Base-by-base conservation (phyloP, 441 rosid species). In the Jatropha podagrica region DNA sequence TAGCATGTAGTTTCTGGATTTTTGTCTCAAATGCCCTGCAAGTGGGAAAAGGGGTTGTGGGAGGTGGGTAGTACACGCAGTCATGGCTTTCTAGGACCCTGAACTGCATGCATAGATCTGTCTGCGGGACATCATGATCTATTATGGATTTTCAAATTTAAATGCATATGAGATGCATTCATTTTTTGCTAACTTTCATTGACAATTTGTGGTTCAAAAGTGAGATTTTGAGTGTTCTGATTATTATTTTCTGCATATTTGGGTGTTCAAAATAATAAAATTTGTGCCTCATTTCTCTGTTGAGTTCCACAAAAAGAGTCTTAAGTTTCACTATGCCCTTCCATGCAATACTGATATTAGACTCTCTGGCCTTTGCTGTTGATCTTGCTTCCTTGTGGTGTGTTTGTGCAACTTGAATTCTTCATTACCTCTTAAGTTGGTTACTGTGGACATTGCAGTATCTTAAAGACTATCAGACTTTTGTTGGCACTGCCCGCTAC, bases 401-500 rank as follows among this genome's bases (percentile, higher is more conserved):
- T 15, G 38, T 8, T 49, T 69, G 10, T 40, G 32, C 12, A 56
- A 56, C 0, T 60, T 18, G 1, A 7, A 15, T 55, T 76, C 7
- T 58, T 26, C 40, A 9, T 61, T 23, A 10, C 32, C 23, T 58
- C 40, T 56, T 61, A 56, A 73, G 26, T 74, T 40, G 15, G 23
- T 63, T 23, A 72, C 54, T 62, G 51, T 73, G 75, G 79, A 59
- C 55, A 56, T 80, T 82, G 84, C 93, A 93, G 98, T 93, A 93
- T 82, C 94, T 90, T 41, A 88, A 82, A 78, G 97, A 92, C 83
- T 82, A 91, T 83, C 95, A 89, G 86, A 93, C 92, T 41, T 96
- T 91, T 81, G 85, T 87, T 41, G 83, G 89, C 74, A 96, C 99
- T 26, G 99, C 99, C 76, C 93, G 97, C 55, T 92, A 96, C 84